Evolutionary conservation across 192 early-diverging fungal genomes (phyloP), one percentile per base, ranked within the genome.

Genomic region (Chytriomyces sp.): DNA sequence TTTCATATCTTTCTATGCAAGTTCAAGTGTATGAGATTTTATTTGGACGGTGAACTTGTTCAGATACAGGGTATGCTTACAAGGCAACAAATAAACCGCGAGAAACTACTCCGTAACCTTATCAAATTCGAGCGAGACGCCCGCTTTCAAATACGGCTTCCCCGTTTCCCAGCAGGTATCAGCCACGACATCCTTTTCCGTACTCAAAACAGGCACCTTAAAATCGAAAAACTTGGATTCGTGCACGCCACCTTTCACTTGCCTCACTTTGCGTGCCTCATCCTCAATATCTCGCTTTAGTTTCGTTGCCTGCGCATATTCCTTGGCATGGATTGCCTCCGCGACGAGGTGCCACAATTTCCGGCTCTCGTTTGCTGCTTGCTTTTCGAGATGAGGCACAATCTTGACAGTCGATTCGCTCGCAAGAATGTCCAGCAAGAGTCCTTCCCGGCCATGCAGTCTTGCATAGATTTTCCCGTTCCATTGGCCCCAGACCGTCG

Each of bases 261-360:
- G 82, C 0, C 87, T 82, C 49, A 78, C 66, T 49, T 74, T 67
- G 28, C 91, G 78, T 78, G 91, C 89, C 30, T 36, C 32, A 57
- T 93, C 91, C 77, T 93, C 91, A 74, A 93, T 85, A 2, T 52
- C 72, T 25, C 86, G 77, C 72, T 93, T 93, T 44, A 78, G 77
- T 77, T 82, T 81, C 17, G 91, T 91, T 7, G 91, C 91, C 1
- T 80, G 77, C 7, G 72, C 65, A 64, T 67, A 90, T 39, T 88
- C 84, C 64, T 87, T 84, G 31, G 75, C 75, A 3, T 83, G 67
- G 72, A 93, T 83, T 30, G 84, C 83, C 38, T 75, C 40, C 6
- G 88, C 86, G 33, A 93, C 91, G 19, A 72, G 57, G 39, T 77
- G 64, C 91, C 91, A 93, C 25, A 91, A 59, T 5, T 78, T 78